Evolutionary conservation across 2,329 filamentous ascomycete genomes (phyloP).

Genomic region (Talaromyces rugulosus): DNA sequence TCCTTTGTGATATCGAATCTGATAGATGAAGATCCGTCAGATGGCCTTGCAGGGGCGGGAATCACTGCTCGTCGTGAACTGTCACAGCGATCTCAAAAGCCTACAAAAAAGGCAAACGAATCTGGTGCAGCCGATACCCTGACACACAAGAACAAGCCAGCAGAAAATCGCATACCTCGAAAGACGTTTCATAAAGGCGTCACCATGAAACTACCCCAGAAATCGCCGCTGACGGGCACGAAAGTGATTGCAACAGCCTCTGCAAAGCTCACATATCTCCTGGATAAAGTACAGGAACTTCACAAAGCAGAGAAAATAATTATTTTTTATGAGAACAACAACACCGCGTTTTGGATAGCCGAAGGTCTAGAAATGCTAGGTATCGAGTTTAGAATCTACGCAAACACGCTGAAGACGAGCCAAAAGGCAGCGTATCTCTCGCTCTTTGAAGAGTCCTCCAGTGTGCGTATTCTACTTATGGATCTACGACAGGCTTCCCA

Average conservation of each 20-base stretch:
- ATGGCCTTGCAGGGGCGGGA: slow-evolving; percentile 39
- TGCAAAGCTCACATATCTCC: slow-evolving; percentile 79
- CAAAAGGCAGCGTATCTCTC: slow-evolving; percentile 71
- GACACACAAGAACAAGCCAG: slow-evolving; percentile 21
- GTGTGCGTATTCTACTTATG: slow-evolving; percentile 79
- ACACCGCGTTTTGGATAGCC: slow-evolving; percentile 80
- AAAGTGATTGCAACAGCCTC: slow-evolving; percentile 75
- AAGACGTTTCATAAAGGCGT: slow-evolving; percentile 28
- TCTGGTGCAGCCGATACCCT: slow-evolving; percentile 17
- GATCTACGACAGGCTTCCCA: slow-evolving; percentile 86
- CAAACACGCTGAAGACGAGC: slow-evolving; percentile 52
- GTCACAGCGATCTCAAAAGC: slow-evolving; percentile 17
- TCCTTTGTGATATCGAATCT: slow-evolving; percentile 46
- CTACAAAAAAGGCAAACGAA: slow-evolving; percentile 17
- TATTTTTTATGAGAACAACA: slow-evolving; percentile 87
- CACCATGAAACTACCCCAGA: slow-evolving; percentile 23
- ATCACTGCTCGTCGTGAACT: slow-evolving; percentile 32
- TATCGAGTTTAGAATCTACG: slow-evolving; percentile 58
- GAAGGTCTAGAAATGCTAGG: slow-evolving; percentile 71
- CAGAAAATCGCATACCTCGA: slow-evolving; percentile 22
- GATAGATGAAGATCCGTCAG: slow-evolving; percentile 30
- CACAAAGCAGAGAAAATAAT: slow-evolving; percentile 77
- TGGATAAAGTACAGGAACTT: slow-evolving; percentile 66
- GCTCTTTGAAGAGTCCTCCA: slow-evolving; percentile 66
- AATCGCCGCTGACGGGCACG: slow-evolving; percentile 56